A percentile compares a stretch with the other conserved stretches of the same genome.
Evolutionary conservation across 768 basidiomycete species (phyloP).

Genomic region (Russula compacta): DNA sequence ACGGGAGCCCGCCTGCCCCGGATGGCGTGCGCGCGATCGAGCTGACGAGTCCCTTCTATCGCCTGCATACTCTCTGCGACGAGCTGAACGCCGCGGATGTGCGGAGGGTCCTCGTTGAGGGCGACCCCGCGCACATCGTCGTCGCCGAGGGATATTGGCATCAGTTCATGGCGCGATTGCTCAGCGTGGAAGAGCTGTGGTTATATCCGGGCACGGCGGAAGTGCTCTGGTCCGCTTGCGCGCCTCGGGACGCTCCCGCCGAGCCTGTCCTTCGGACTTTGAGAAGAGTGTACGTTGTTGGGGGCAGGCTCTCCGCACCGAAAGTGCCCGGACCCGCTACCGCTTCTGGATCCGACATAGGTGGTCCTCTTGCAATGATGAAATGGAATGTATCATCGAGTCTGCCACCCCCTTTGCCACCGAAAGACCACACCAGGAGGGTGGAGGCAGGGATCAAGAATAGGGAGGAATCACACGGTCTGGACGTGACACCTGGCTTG

Average conservation of each 20-base stretch:
- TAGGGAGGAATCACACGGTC: background rate
- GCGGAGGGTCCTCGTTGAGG: background rate
- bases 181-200: constrained; percentile 1
- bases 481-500: constrained; percentile 1
- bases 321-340: background rate
- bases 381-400: background rate
- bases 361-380: too few species aligned
- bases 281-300: constrained; percentile 5
- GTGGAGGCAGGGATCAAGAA: background rate
- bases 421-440: background rate
- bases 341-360: background rate
- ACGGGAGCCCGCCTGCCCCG: background rate
- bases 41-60: constrained; percentile 4
- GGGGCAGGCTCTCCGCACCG: background rate
- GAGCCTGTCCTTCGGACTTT: background rate
- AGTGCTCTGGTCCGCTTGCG: background rate
- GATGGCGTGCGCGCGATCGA: background rate
- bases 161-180: background rate
- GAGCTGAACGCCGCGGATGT: background rate
- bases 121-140: background rate
- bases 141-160: constrained; percentile 1
- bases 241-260: background rate
- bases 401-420: background rate
- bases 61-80: background rate
- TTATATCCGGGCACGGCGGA: constrained; percentile 1